These are phyloP conservation scores for Gyrodon lividus DNA, from an alignment of 768 basidiomycete species.

Conservation along the genomic window DNA sequence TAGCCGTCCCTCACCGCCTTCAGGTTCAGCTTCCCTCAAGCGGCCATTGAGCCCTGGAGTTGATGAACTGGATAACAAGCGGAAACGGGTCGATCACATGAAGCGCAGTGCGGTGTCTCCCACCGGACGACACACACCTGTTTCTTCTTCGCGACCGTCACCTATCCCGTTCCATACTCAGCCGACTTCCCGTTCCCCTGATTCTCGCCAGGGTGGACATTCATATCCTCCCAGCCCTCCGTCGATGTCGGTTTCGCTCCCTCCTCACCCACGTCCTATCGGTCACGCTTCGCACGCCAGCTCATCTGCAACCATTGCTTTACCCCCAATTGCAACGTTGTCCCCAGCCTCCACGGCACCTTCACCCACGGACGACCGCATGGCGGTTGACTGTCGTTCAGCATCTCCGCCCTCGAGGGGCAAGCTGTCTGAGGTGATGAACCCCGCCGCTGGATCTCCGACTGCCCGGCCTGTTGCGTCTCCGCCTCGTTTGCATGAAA, in stretches of 20 bases:
- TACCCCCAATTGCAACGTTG: slow-evolving; percentile 71
- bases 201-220: slow-evolving; percentile 48
- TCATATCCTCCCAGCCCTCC: slow-evolving; percentile 50
- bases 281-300: slow-evolving; percentile 45
- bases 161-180: slow-evolving; percentile 75
- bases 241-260: slow-evolving; percentile 57
- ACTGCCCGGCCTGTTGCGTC: slow-evolving; percentile 53
- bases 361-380: slow-evolving; percentile 46
- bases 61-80: slow-evolving; percentile 63
- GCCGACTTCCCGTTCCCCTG: slow-evolving; percentile 66
- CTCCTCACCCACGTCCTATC: slow-evolving; percentile 73
- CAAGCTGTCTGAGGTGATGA: slow-evolving; percentile 53
- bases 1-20: slow-evolving; percentile 63
- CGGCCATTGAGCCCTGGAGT: slow-evolving; percentile 66
- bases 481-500: slow-evolving; percentile 43
- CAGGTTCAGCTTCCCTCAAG: slow-evolving; percentile 50
- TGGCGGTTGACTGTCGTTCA: slow-evolving; percentile 41
- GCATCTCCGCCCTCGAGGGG: slow-evolving; percentile 49
- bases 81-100: slow-evolving; percentile 54
- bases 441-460: slow-evolving; percentile 50
- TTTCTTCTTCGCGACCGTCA: slow-evolving; percentile 62
- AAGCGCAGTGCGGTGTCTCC: slow-evolving; percentile 56
- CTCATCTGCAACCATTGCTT: slow-evolving; percentile 43
- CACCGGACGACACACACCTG: slow-evolving; percentile 51
- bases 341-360: slow-evolving; percentile 59